Base-by-base conservation (phyloP, 805 yeast genomes). In the Cyberlindnera samutprakarnensis region DNA sequence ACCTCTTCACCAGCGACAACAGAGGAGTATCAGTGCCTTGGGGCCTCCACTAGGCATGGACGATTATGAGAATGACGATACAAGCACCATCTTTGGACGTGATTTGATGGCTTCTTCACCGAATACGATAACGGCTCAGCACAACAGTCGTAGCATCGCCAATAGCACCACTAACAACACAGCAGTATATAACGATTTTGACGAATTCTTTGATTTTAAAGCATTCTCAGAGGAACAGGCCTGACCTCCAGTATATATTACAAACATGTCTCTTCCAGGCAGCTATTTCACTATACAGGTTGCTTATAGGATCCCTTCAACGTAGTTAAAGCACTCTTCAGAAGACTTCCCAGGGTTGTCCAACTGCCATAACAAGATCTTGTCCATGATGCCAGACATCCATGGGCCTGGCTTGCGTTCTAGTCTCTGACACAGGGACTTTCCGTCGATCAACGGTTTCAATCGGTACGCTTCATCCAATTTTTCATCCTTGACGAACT, bases 321-420 rank as follows among this genome's bases (percentile, higher is more conserved):
- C 39, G 39, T 44, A 70, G 12, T 59, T 67, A 26, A 78, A 38
- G 50, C 86, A 69, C 17, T 81, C 81, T 2, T 68, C 74, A 30
- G 59, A 62, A 0, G 66, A 52, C 7, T 66, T 66, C 0, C 46
- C 50, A 1, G 94, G 94, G 46, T 86, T 56, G 41, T 79, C 87
- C 33, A 88, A 60, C 57, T 88, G 96, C 87, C 88, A 83, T 14
- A 65, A 55, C 20, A 85, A 53, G 6, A 83, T 65, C 27, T 66
- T 55, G 6, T 73, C 72, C 37, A 74, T 68, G 7, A 77, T 56
- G 7, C 56, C 56, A 7, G 72, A 64, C 69, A 90, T 65, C 96
- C 96, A 87, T 6, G 88, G 87, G 0, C 98, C 98, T 0, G 90
- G 84, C 48, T 79, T 81, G 34, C 63, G 61, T 15, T 65, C 57